Base-by-base conservation (phyloP, 2,329 filamentous ascomycete species). In the Fusarium torulosum region DNA sequence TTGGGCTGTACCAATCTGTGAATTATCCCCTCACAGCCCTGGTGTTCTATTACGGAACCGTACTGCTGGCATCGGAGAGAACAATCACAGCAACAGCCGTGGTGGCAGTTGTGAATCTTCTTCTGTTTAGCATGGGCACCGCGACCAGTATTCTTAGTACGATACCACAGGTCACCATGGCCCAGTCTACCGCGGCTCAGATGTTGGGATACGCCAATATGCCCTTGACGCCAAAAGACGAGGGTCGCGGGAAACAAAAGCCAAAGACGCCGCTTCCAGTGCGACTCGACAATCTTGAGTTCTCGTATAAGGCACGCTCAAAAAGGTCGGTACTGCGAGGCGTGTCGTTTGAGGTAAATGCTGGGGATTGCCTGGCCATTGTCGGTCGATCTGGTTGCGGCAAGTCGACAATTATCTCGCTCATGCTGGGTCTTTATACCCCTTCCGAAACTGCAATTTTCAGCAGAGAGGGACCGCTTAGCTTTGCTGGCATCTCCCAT, bases 301-400 rank as follows among this genome's bases (percentile, higher is more conserved):
- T 97, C 74, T 83, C 86, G 1, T 97, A 97, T 72, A 90, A 91
- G 0, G 82, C 83, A 3, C 82, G 84, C 0, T 83, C 83, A 0
- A 76, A 81, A 2, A 80, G 80, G 0, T 74, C 75, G 1, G 86
- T 93, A 0, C 81, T 97, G 3, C 82, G 83, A 11, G 81, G 86
- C 21, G 76, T 97, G n/a, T 88, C 83, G n/a, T 80, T 97, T 9
- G 80, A 78, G 1, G 86, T 97, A 51, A 75, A 82, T 2, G 77
- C 85, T 0, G 88, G 90, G 21, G 88, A 86, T 6, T 91, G 88
- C 68, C 90, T 90, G 0, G 93, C 92, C 4, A 88, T 98, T 20
- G 93, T 96, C 3, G 94, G 95, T 1, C 81, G 86, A 1, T 97
- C 94, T 0, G 95, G 96, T 0, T 92, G 91, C n/a, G 95, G 96